phyloP scores from a whole-genome alignment of 1,139 yeast genomes.

The Geotrichum fermentans region DNA sequence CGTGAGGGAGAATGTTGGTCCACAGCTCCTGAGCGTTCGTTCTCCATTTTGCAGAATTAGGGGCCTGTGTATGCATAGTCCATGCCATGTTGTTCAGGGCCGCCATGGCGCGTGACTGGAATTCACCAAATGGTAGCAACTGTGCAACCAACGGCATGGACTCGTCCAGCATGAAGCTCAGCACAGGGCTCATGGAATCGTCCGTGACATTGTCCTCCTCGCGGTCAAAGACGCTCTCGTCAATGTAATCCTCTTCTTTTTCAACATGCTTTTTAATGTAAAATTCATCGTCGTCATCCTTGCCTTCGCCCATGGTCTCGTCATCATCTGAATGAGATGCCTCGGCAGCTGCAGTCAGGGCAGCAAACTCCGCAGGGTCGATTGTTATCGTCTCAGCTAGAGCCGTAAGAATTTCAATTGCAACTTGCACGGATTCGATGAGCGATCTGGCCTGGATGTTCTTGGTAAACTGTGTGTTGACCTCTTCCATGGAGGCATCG shows the following conservation, averaged over 20 bases:
- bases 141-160: constrained; percentile 6
- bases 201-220: background rate
- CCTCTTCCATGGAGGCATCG: constrained; percentile 24
- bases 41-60: constrained; percentile 28
- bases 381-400: constrained; percentile 54
- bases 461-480: constrained; percentile 42
- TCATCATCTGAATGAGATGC: too few relatives aligned
- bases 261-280: constrained; percentile 11
- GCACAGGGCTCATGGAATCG: constrained; percentile 6
- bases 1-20: constrained; percentile 25
- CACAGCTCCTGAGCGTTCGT: constrained; percentile 31
- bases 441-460: constrained; percentile 48
- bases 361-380: constrained; percentile 25
- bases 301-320: constrained; percentile 18
- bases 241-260: constrained; percentile 6
- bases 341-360: constrained; percentile 2
- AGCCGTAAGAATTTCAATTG: constrained; percentile 71
- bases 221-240: constrained; percentile 13
- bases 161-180: background rate
- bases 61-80: constrained; percentile 30
- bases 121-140: constrained; percentile 7
- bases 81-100: constrained; percentile 59
- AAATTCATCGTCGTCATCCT: constrained; percentile 17
- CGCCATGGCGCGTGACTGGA: constrained; percentile 50
- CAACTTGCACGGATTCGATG: constrained; percentile 58